Evolutionary conservation across 2,329 filamentous ascomycete species (phyloP).

Genomic region (Zasmidium cellare): DNA sequence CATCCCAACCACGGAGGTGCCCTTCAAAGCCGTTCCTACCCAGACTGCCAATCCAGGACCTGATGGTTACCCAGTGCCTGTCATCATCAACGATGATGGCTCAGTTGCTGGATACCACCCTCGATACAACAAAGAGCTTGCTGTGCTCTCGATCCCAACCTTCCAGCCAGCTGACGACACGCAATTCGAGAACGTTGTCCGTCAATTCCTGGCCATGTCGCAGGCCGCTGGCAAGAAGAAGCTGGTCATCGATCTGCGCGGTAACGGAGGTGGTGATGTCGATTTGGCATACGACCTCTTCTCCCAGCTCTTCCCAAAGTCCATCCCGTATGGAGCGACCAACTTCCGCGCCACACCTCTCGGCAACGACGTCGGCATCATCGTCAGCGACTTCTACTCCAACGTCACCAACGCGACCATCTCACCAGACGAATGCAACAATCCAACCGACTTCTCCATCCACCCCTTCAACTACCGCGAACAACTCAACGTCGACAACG

Average conservation of each 20-base stretch:
- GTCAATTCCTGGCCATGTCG: slow-evolving; percentile 41
- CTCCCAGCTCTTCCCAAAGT: slow-evolving; percentile 54
- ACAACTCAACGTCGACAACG: slow-evolving; percentile 25
- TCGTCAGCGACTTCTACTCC: slow-evolving; percentile 21
- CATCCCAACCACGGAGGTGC: slow-evolving; percentile 1
- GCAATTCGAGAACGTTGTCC: slow-evolving; percentile 9
- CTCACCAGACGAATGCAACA: neutral
- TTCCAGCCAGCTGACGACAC: slow-evolving; percentile 36
- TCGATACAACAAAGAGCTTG: slow-evolving; percentile 45
- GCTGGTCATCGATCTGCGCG: slow-evolving; percentile 63
- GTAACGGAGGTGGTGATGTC: slow-evolving; percentile 59
- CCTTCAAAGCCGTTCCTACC: neutral
- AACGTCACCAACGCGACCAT: neutral
- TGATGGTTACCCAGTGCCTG: neutral
- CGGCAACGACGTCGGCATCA: slow-evolving; percentile 36
- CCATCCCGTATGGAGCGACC: slow-evolving; percentile 44
- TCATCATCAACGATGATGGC: slow-evolving; percentile 1
- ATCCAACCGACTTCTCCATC: neutral
- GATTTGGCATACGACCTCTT: slow-evolving; percentile 49
- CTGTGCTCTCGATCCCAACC: slow-evolving; percentile 46
- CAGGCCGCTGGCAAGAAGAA: slow-evolving; percentile 56
- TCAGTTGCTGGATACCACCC: slow-evolving; percentile 46
- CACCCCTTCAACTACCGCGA: slow-evolving; percentile 37
- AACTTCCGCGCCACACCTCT: slow-evolving; percentile 48
- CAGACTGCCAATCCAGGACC: neutral